These are phyloP conservation scores for Claviceps digitariae DNA, from an alignment of 2,329 filamentous ascomycete genomes.

Conservation along the genomic window DNA sequence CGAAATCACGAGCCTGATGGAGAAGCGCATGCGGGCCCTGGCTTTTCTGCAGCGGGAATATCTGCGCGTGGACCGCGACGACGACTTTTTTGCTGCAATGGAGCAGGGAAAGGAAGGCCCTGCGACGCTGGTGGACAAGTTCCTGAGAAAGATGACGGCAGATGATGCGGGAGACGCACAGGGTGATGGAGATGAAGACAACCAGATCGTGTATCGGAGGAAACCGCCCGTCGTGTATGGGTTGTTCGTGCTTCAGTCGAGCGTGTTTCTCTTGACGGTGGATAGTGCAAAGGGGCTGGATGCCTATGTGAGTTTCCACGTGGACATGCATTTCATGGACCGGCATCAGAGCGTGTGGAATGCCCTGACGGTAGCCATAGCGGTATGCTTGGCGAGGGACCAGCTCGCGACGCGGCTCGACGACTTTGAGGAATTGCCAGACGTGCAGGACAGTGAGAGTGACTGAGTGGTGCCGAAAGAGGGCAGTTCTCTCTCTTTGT, in stretches of 20 bases:
- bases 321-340: conserved; percentile 26
- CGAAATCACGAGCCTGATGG: conserved; percentile 22
- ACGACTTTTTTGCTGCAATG: conserved; percentile 18
- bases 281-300: conserved; percentile 23
- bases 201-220: conserved; percentile 13
- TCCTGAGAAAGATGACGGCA: neutral
- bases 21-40: conserved; percentile 21
- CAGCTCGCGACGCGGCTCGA: conserved; percentile 20
- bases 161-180: conserved; percentile 1
- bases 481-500: neutral
- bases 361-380: conserved; percentile 27
- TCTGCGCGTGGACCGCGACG: conserved; percentile 15
- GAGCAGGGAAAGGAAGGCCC: neutral
- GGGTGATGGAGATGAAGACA: conserved; percentile 1
- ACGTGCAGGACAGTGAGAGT: conserved; percentile 22
- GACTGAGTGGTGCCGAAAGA: conserved; percentile 18
- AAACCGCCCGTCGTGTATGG: conserved; percentile 29
- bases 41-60: conserved; percentile 24
- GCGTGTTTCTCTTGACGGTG: conserved; percentile 25
- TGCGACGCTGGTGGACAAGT: conserved; percentile 5
- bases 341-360: conserved; percentile 30
- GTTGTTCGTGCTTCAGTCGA: conserved; percentile 26
- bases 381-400: conserved; percentile 26
- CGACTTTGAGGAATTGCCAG: conserved; percentile 21
- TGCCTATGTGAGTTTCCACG: conserved; percentile 28